Evolutionary conservation across 345 rosid genomes (phyloP).

Genomic region (Alliaria petiolata): DNA sequence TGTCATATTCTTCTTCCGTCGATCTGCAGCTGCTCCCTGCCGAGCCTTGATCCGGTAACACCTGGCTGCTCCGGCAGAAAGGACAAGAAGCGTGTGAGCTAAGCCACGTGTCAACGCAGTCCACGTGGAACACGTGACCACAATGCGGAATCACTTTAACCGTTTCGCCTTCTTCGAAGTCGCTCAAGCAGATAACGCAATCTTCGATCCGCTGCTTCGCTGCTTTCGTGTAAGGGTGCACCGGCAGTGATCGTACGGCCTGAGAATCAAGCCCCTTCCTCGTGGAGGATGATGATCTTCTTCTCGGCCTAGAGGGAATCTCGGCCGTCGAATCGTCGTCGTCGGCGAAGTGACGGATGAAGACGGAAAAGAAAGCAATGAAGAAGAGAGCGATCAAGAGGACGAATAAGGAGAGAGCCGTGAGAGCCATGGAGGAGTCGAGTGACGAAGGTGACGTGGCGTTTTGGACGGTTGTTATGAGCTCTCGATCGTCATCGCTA

Average conservation of each 20-base stretch:
- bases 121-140: slow-evolving; percentile 51
- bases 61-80: slow-evolving; percentile 50
- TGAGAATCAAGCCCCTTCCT: slow-evolving; percentile 14
- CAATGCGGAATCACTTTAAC: slow-evolving; percentile 48
- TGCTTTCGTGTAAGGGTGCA: slow-evolving; percentile 34
- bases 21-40: slow-evolving; percentile 2
- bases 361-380: slow-evolving; percentile 58
- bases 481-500: not conserved
- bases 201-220: slow-evolving; percentile 41
- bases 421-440: slow-evolving; percentile 43
- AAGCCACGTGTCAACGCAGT: slow-evolving; percentile 59
- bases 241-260: slow-evolving; percentile 43
- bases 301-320: not conserved
- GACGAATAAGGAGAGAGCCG: slow-evolving; percentile 44
- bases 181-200: slow-evolving; percentile 60
- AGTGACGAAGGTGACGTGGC: slow-evolving; percentile 21
- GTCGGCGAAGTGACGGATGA: slow-evolving; percentile 40
- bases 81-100: slow-evolving; percentile 46
- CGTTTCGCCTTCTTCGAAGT: slow-evolving; percentile 44
- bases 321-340: slow-evolving; percentile 12
- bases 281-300: not conserved
- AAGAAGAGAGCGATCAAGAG: slow-evolving; percentile 51
- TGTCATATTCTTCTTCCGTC: slow-evolving; percentile 1
- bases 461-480: slow-evolving; percentile 10
- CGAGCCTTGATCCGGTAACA: slow-evolving; percentile 14